Evolutionary conservation across 2,329 filamentous ascomycete species (phyloP), one percentile per base, ranked within the genome.

Genomic region (Xylaria multiplex): DNA sequence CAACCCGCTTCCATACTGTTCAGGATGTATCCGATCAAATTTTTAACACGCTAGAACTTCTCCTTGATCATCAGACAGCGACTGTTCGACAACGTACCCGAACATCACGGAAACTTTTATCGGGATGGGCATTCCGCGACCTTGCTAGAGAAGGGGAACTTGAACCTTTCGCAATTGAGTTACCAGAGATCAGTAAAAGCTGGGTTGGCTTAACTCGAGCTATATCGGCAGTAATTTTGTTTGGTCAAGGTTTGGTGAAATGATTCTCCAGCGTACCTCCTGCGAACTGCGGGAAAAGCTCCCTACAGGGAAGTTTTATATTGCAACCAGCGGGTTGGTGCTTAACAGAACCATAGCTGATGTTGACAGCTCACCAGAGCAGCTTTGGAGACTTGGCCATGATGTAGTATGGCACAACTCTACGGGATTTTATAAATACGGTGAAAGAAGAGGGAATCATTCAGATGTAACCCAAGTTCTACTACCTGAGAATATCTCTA

Each of bases 341-440:
- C 40, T 57, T 13, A 57, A 32, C 22, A 43, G 54, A 32, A 46
- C 46, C 13, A 45, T 57, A 40, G 54, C 43, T 27, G 54, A 57
- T 27, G 40, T 57, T 16, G 54, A 40, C 13, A 43, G 40, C 40
- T 57, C 54, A 19, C 54, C 54, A n/a, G 54, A 40, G 2, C 6
- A 32, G 22, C 54, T 30, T 3, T 46, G 54, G 54, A 32, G 22
- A 16, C 54, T 57, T 57, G 54, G 54, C 14, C 40, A 9, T 7
- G 42, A 57, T 19, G 46, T 45, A 46, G 54, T 57, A 16, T 57
- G 54, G 54, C 54, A 57, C 9, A 57, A 57, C 16, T 40, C 54
- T 14, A 57, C 40, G 0, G 14, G 30, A 4, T 14, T n/a, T 46
- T 57, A 40, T 37, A 45, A 46, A 14, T 57, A 40, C 13, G 3